These are phyloP conservation scores for Gamsiella multidivaricata DNA, from an alignment of 192 early-diverging fungal genomes.

Conservation along the genomic window DNA sequence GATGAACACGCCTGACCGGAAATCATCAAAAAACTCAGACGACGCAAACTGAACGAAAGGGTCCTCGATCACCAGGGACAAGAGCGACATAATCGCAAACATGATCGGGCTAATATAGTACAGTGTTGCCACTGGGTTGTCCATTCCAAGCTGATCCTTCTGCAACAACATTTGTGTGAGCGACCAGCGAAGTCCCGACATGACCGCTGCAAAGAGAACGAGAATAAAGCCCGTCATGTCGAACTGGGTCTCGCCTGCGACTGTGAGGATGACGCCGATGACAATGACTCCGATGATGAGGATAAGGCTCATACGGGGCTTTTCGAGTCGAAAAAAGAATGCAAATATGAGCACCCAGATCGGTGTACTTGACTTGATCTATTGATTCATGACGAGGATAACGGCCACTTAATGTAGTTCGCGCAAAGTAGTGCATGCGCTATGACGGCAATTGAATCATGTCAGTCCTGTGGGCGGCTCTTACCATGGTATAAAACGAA, in stretches of 20 bases:
- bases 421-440: too few species aligned
- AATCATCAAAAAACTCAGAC: constrained; percentile 65
- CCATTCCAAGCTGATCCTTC: constrained; percentile 72
- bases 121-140: constrained; percentile 83
- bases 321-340: constrained; percentile 82
- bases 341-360: constrained; percentile 83
- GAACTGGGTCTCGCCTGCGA: constrained; percentile 74
- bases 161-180: constrained; percentile 83
- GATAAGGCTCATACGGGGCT: constrained; percentile 69
- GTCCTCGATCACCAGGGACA: constrained; percentile 68
- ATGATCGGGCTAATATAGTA: constrained; percentile 83
- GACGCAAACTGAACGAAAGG: constrained; percentile 61
- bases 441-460: not conserved
- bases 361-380: constrained; percentile 73
- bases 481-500: constrained; percentile 86
- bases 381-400: not conserved
- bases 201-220: constrained; percentile 73
- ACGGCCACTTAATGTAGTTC: too few species aligned
- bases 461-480: not conserved
- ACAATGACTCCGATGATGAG: constrained; percentile 78
- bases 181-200: constrained; percentile 86
- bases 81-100: constrained; percentile 69
- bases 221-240: constrained; percentile 65
- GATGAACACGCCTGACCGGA: constrained; percentile 54
- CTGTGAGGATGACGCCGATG: constrained; percentile 80